Evolutionary conservation across 2,329 filamentous ascomycete species (phyloP).

Genomic region (Phaeoacremonium minimum): DNA sequence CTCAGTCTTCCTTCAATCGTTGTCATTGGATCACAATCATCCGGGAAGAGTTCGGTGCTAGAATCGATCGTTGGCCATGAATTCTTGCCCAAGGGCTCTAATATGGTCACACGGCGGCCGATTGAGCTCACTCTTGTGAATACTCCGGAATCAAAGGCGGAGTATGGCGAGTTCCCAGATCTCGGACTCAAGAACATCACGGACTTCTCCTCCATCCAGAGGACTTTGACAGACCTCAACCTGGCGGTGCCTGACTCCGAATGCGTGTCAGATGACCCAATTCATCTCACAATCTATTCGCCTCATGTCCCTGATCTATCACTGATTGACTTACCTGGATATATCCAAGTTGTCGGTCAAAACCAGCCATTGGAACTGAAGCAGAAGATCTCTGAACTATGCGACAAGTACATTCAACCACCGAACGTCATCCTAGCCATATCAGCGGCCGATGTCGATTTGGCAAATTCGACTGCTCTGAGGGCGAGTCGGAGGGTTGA

Average conservation of each 20-base stretch:
- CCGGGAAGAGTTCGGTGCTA: constrained; percentile 93
- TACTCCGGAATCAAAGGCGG: constrained; percentile 77
- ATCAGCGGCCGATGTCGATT: constrained; percentile 93
- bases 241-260: constrained; percentile 84
- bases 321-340: constrained; percentile 91
- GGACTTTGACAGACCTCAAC: constrained; percentile 92
- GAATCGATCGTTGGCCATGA: constrained; percentile 98
- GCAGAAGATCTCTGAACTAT: constrained; percentile 91
- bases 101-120: constrained; percentile 95
- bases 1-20: constrained; percentile 93
- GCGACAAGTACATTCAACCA: constrained; percentile 95
- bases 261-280: constrained; percentile 94
- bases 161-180: constrained; percentile 96
- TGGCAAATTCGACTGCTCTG: constrained; percentile 92
- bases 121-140: constrained; percentile 97
- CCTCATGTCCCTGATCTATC: constrained; percentile 93
- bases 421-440: constrained; percentile 97
- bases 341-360: constrained; percentile 91
- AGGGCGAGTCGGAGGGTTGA: constrained; percentile 88
- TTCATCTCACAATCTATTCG: constrained; percentile 92
- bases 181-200: constrained; percentile 84
- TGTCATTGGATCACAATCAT: constrained; percentile 98
- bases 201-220: constrained; percentile 88
- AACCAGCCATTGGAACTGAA: constrained; percentile 90
- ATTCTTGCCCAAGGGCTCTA: constrained; percentile 94